Evolutionary conservation across 495 filamentous ascomycete species (phyloP).

Genomic region (Jackrogersella multiformis): DNA sequence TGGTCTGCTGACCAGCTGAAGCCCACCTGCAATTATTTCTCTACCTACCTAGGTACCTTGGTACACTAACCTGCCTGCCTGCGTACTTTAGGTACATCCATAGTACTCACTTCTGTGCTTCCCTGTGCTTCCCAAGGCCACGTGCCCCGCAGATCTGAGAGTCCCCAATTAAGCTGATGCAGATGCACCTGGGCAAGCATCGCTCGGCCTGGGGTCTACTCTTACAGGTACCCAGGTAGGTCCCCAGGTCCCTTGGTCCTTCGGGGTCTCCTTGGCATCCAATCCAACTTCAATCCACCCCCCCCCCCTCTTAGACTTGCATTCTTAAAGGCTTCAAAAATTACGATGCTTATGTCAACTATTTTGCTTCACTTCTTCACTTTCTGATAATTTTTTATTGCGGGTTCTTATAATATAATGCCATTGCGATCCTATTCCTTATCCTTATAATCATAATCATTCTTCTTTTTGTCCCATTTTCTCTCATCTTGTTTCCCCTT

Average conservation of each 20-base stretch:
- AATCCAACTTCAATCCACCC: slow-evolving; percentile 1
- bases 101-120: slow-evolving; percentile 32
- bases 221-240: too few relatives aligned
- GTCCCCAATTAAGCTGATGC: slow-evolving; percentile 38
- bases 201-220: slow-evolving; percentile 31
- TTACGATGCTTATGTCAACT: background rate
- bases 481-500: background rate
- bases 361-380: too few relatives aligned
- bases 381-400: background rate
- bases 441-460: too few relatives aligned
- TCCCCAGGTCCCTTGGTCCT: background rate
- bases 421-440: background rate
- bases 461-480: background rate
- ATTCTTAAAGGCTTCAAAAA: background rate
- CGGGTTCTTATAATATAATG: background rate
- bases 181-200: slow-evolving; percentile 38
- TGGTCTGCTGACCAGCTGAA: slow-evolving; percentile 45
- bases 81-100: too few relatives aligned
- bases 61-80: too few relatives aligned
- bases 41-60: too few relatives aligned
- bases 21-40: slow-evolving; percentile 6
- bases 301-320: background rate
- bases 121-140: slow-evolving; percentile 41
- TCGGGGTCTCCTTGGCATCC: slow-evolving; percentile 4
- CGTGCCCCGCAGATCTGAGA: slow-evolving; percentile 44